These are phyloP conservation scores for Barbatosphaeria neglecta DNA, from an alignment of 495 filamentous ascomycete genomes.

Conservation along the genomic window DNA sequence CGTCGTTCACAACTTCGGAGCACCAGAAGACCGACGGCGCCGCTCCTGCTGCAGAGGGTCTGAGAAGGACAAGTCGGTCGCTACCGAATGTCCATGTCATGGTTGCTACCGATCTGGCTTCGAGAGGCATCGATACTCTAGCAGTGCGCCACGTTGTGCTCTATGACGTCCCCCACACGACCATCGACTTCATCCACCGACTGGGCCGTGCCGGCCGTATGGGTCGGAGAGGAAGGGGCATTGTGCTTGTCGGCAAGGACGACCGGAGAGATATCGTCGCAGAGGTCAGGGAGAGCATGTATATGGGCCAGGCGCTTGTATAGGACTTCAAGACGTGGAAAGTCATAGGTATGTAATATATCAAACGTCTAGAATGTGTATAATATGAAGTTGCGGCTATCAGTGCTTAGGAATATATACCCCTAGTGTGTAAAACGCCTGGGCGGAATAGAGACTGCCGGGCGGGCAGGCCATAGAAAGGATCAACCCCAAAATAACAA, in stretches of 20 bases:
- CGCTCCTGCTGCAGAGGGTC: slow-evolving; percentile 5
- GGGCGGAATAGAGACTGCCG: too few relatives aligned
- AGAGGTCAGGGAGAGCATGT: slow-evolving; percentile 93
- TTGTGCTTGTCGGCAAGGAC: slow-evolving; percentile 80
- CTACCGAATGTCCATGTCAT: slow-evolving; percentile 73
- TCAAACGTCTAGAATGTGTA: too few relatives aligned
- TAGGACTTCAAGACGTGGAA: too few relatives aligned
- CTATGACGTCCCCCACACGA: slow-evolving; percentile 91
- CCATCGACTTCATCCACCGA: slow-evolving; percentile 94
- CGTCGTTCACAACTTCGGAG: slow-evolving; percentile 55
- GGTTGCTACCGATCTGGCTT: slow-evolving; percentile 86
- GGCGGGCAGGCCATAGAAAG: too few relatives aligned
- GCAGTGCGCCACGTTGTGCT: slow-evolving; percentile 82
- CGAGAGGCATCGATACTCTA: slow-evolving; percentile 89
- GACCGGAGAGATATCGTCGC: slow-evolving; percentile 83
- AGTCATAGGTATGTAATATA: too few relatives aligned
- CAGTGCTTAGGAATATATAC: too few relatives aligned
- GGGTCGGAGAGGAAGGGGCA: slow-evolving; percentile 78
- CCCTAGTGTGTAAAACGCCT: too few relatives aligned
- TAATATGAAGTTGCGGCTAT: not conserved
- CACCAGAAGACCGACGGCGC: slow-evolving; percentile 20
- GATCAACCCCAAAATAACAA: too few relatives aligned
- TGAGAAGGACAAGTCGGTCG: slow-evolving; percentile 12
- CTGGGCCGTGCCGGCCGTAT: slow-evolving; percentile 84
- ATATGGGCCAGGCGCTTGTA: slow-evolving; percentile 76